Base-by-base conservation (phyloP, 352 stramenopile species). In the Chrysophaeum taylorii region DNA sequence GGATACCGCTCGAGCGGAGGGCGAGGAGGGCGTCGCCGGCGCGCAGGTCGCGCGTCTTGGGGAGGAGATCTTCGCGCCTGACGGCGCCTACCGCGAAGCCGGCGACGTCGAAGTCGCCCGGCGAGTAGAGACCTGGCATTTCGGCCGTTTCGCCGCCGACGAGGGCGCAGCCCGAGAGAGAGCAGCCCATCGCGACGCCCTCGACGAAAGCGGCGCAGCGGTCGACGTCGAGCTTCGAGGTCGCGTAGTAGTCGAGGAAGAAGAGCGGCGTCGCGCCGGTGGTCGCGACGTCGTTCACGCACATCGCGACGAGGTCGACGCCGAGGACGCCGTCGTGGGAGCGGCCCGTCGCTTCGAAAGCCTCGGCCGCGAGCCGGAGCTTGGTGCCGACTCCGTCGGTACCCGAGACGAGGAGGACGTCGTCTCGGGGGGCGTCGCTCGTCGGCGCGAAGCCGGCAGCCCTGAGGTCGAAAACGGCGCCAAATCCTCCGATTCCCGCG, bases 171-270 rank as follows among this genome's bases (percentile, higher is more conserved):
- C 86, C 79, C 45, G 92, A 90, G 83, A 98, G 89, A 27, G 84
- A 85, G 76, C 95, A 99, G 48, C 94, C 95, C 73, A 98, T 91
- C 0, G 94, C 94, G 74, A 99, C 98, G 41, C 94, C 94, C 76
- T 92, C 90, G 64, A 99, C 93, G 36, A 99, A 92, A 42, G 72
- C 76, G 27, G 84, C 84, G 69, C 94, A 94, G 73, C 96, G 91
- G 57, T 95, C 73, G 9, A 97, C 86, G 64, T 97, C 89, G 18
- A 99, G 85, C 76, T 96, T 94, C 42, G 94, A 94, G 39, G 91
- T 97, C 68, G 95, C 94, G 87, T 97, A 98, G 84, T 99, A 99
- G 82, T 99, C 95, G 12, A 98, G 80, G 82, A 99, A 99, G 85
- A 98, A 98, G 15, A 99, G 81, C 27, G 95, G 95, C 73, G 98